Percentiles rank a stretch among this genome's conserved stretches.
Evolutionary conservation across 805 yeast genomes (phyloP).

Genomic region (Sugiyamaella americana): DNA sequence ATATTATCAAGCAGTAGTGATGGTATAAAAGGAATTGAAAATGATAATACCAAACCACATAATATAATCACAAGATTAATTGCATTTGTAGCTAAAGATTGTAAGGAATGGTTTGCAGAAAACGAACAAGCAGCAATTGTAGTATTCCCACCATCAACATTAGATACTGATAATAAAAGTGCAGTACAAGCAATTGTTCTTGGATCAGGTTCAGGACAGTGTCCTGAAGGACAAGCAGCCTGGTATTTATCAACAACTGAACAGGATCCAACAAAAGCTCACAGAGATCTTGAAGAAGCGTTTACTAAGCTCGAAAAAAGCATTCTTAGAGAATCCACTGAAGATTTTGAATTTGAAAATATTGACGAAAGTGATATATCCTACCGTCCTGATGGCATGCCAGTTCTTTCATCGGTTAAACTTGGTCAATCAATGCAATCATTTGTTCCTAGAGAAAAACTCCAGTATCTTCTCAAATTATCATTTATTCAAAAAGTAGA

Average conservation of each 20-base stretch:
- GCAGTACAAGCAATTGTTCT: slow-evolving; percentile 85
- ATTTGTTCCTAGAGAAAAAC: slow-evolving; percentile 73
- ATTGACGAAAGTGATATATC: slow-evolving; percentile 51
- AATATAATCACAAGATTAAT: slow-evolving; percentile 62
- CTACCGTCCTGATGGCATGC: slow-evolving; percentile 51
- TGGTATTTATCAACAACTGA: slow-evolving; percentile 87
- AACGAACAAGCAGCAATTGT: slow-evolving; percentile 81
- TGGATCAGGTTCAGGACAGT: slow-evolving; percentile 82
- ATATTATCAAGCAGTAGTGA: slow-evolving; percentile 56
- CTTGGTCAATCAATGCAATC: slow-evolving; percentile 80
- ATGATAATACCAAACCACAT: slow-evolving; percentile 21
- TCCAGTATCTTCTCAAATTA: slow-evolving; percentile 55
- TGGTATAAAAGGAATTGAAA: slow-evolving; percentile 18
- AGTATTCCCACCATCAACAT: slow-evolving; percentile 83
- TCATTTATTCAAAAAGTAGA: slow-evolving; percentile 48
- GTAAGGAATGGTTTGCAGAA: slow-evolving; percentile 87
- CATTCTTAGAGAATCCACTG: slow-evolving; percentile 71
- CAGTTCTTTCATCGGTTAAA: slow-evolving; percentile 72
- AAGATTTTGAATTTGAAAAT: slow-evolving; percentile 49
- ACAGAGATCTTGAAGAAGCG: slow-evolving; percentile 74
- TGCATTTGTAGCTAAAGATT: slow-evolving; percentile 77
- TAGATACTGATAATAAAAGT: slow-evolving; percentile 54
- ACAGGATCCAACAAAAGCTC: slow-evolving; percentile 55
- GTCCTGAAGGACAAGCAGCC: slow-evolving; percentile 78
- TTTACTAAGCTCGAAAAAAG: slow-evolving; percentile 72